Percentiles rank a stretch among this genome's conserved stretches.
phyloP scores from a whole-genome alignment of 495 filamentous ascomycete genomes.

The Venustampulla echinocandica region DNA sequence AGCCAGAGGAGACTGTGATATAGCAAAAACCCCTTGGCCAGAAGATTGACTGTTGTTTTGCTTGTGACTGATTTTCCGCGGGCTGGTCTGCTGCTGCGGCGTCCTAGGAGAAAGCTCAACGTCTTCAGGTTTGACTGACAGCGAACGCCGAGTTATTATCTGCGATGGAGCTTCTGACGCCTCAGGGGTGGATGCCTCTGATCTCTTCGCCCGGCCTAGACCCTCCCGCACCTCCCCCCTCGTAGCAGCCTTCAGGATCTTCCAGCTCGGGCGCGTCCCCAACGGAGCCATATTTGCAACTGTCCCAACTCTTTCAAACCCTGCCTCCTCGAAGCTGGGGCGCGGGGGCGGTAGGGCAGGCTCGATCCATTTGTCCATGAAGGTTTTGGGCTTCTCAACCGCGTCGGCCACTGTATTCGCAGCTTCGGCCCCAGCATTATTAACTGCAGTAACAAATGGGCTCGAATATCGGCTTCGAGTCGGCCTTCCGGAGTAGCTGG shows the following conservation, averaged over 20 bases:
- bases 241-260: conserved; percentile 13
- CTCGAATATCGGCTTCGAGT: conserved; percentile 33
- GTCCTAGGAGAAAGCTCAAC: conserved; percentile 2
- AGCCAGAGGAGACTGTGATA: not conserved
- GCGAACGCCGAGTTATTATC: not conserved
- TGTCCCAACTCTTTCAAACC: conserved; percentile 52
- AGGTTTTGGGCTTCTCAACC: conserved; percentile 24
- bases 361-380: conserved; percentile 59
- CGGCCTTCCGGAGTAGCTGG: conserved; percentile 4
- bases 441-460: conserved; percentile 34
- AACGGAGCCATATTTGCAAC: conserved; percentile 63
- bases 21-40: not conserved
- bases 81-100: not conserved
- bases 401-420: conserved; percentile 18
- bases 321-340: conserved; percentile 63
- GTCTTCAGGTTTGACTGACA: conserved; percentile 3
- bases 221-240: conserved; percentile 4
- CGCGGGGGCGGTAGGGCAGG: conserved; percentile 53
- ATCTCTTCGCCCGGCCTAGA: not conserved
- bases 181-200: conserved; percentile 9
- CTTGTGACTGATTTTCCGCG: not conserved
- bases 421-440: conserved; percentile 19
- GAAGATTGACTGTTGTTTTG: not conserved
- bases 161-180: conserved; percentile 21
- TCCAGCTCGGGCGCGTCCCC: conserved; percentile 48